These are phyloP conservation scores for Ustilago tritici DNA, from an alignment of 1,284 basidiomycete genomes.

Conservation along the genomic window DNA sequence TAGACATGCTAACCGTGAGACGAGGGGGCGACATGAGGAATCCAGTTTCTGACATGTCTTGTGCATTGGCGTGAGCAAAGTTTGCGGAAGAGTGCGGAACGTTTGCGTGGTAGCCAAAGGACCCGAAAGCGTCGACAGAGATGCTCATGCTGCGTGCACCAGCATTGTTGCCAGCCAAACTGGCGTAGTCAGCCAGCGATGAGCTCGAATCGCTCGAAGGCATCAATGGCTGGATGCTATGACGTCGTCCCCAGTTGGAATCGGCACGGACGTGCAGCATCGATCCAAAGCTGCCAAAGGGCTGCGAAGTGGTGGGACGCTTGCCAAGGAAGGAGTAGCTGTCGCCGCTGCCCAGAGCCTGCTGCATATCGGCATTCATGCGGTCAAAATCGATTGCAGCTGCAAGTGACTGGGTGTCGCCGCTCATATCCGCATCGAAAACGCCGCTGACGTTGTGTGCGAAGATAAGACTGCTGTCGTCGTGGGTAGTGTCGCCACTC, in stretches of 20 bases:
- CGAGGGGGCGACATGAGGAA: constrained; percentile 65
- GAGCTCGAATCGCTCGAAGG: constrained; percentile 38
- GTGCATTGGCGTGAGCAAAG: constrained; percentile 12
- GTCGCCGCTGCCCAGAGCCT: constrained; percentile 15
- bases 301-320: constrained; percentile 32
- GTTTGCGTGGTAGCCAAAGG: constrained; percentile 18
- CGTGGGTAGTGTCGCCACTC: constrained; percentile 4
- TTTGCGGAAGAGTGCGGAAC: constrained; percentile 21
- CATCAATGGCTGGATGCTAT: constrained; percentile 61
- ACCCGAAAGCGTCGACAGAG: constrained; percentile 32
- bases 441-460: constrained; percentile 26
- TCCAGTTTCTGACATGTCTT: constrained; percentile 38
- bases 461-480: constrained; percentile 29
- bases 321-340: constrained; percentile 32
- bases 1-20: constrained; percentile 58
- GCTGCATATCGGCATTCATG: constrained; percentile 37
- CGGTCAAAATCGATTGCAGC: constrained; percentile 49
- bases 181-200: constrained; percentile 29
- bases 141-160: constrained; percentile 45
- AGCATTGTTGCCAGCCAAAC: constrained; percentile 15
- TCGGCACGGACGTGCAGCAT: constrained; percentile 39
- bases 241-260: constrained; percentile 50
- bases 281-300: constrained; percentile 9
- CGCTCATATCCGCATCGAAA: constrained; percentile 33
- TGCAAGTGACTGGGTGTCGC: constrained; percentile 37